Base-by-base conservation (phyloP, 805 yeast species). In the Sugiyamaella lignohabitans region DNA sequence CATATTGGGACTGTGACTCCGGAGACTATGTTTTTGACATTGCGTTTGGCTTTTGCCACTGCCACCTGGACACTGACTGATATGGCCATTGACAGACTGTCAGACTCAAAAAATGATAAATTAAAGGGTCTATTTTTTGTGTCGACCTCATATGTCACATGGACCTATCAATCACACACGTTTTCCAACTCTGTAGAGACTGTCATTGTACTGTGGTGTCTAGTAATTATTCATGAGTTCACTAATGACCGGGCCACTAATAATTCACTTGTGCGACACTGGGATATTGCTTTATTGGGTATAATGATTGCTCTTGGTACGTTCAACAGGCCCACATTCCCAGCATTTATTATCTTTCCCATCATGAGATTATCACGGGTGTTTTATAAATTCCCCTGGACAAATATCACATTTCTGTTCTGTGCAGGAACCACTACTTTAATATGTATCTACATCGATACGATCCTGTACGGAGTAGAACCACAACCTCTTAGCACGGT, bases 171-270 rank as follows among this genome's bases (percentile, higher is more conserved):
- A 60, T 72, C 86, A 0, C 97, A 88, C 60, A 80, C 94, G 0
- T 85, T 93, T 57, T 85, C 96, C n/a, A 93, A 93, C 60, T 77
- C 88, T 19, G 59, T 86, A 1, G 99, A 93, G 45, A 67, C 74
- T 0, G 52, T 70, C 11, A 39, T 83, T 37, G 66, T 84, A 6
- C 54, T 82, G 18, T 60, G 75, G 54, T 60, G 72, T 14, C 58
- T 84, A 4, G 75, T 73, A 49, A 61, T 80, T 24, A 71, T 83
- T 35, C 73, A 69, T 43, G 70, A 65, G 48, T 56, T 65, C 43
- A 53, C 56, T 36, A 43, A 46, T 17, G 42, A 43, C 11, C 38
- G 57, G 16, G 43, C 56, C 6, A 50, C 59, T 17, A 40, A 50
- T 4, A 21, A 20, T 38, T 5, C 41, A 5, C 30, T 40, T 44